Evolutionary conservation across 208 protist genomes (phyloP), one percentile per base, ranked within the genome.

Genomic region (Balamuthia mandrillaris): DNA sequence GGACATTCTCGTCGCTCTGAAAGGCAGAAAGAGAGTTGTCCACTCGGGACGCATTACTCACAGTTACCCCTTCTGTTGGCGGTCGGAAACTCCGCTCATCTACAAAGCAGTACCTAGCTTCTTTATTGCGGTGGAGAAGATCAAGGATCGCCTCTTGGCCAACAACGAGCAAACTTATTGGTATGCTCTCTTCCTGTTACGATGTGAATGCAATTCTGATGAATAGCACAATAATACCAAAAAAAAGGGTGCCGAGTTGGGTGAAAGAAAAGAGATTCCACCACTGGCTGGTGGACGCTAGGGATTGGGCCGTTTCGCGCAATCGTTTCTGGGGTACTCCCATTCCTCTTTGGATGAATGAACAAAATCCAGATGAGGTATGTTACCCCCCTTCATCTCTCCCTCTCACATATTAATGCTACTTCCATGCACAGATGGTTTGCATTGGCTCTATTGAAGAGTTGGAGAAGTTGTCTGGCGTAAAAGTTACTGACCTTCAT

Each of bases 41-140:
- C 86, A 93, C 49, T 91, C 94, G 51, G 94, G 87, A 52, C 93
- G 90, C 39, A 95, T 98, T 70, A 93, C 94, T 21, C 99, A 99
- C 89, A 96, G 89, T 63, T 99, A 99, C 93, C 99, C 99, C 41
- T 99, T 99, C 93, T 99, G 99, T 95, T 99, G 98, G 98, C 92
- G 99, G 35, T 88, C 84, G 4, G 89, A 98, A 39, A 99, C 98
- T 31, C 98, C 98, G 42, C 94, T 99, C 39, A 94, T 99, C 70
- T 99, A 99, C 88, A 96, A 95, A 86, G 96, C 97, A 0, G 95
- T 99, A 18, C 97, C 98, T 63, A 96, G 95, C 65, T 99, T 98
- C 97, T 99, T 99, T 87, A 96, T 99, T 37, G 94, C 95, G 56
- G 98, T 99, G 4, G 95, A 98, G 81, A 54, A 87, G 14, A 93